phyloP scores from a whole-genome alignment of 495 filamentous ascomycete genomes.

The Lophiostoma macrostomum region DNA sequence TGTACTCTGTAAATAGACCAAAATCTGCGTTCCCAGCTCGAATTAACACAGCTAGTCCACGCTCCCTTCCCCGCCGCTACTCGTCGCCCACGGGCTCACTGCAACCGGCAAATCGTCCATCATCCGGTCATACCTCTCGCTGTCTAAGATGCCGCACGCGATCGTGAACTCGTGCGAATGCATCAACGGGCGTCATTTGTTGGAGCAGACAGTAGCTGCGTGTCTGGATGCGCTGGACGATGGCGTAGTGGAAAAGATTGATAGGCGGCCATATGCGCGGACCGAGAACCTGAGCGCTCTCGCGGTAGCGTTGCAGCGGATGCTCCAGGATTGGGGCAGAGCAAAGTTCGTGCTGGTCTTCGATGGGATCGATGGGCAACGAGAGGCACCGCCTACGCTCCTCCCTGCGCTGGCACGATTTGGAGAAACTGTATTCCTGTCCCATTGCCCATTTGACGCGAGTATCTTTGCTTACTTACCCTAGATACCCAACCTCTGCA shows the following conservation, averaged over 20 bases:
- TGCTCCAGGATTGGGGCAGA: conserved; percentile 42
- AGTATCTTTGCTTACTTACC: neutral
- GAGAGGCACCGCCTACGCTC: conserved; percentile 74
- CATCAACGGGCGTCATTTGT: conserved; percentile 82
- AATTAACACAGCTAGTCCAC: conserved; percentile 40
- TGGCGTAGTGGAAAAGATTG: conserved; percentile 42
- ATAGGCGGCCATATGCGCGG: conserved; percentile 47
- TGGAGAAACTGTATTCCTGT: conserved; percentile 61
- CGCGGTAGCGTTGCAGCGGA: conserved; percentile 61
- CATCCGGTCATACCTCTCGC: conserved; percentile 58
- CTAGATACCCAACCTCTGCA: conserved; percentile 77
- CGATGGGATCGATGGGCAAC: conserved; percentile 85
- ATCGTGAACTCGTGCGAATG: conserved; percentile 80
- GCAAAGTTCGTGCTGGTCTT: conserved; percentile 75
- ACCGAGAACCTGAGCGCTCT: conserved; percentile 78
- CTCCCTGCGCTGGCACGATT: conserved; percentile 78
- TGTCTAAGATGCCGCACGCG: conserved; percentile 56
- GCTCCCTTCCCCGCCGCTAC: conserved; percentile 51
- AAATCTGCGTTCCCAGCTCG: conserved; percentile 4
- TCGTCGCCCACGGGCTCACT: conserved; percentile 82
- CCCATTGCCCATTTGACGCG: neutral
- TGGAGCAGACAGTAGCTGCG: conserved; percentile 59
- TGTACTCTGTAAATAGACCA: conserved; percentile 39
- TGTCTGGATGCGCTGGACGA: conserved; percentile 31
- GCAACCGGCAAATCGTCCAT: conserved; percentile 88